phyloP scores from a whole-genome alignment of 179 eudicot species.

The Beta lomatogona region DNA sequence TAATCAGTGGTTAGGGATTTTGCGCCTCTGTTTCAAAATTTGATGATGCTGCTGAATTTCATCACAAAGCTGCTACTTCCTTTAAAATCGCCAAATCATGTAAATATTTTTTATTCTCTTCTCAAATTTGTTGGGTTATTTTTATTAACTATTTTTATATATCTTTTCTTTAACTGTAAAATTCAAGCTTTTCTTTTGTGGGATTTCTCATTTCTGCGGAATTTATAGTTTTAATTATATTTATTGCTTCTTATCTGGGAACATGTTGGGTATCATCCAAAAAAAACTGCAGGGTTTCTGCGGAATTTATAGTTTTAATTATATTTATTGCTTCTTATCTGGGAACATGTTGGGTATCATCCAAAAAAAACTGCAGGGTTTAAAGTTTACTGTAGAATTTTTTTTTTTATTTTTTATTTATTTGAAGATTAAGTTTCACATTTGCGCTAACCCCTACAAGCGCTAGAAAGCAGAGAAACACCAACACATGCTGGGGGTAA shows the following conservation, averaged over 20 bases:
- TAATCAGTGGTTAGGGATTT: slow-evolving; percentile 23
- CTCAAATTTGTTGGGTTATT: not conserved
- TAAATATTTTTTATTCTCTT: slow-evolving; percentile 16
- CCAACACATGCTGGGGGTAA: no score
- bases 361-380: not conserved
- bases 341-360: slow-evolving; percentile 2
- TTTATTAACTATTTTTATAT: not conserved
- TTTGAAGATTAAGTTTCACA: no score
- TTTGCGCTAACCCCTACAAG: no score
- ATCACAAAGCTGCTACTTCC: slow-evolving; percentile 39
- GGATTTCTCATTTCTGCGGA: not conserved
- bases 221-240: not conserved
- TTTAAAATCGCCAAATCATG: slow-evolving; percentile 50
- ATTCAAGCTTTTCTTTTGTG: no score
- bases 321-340: not conserved
- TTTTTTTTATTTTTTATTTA: no score
- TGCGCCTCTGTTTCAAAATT: slow-evolving; percentile 29
- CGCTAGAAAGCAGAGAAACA: no score
- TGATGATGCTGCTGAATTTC: slow-evolving; percentile 41
- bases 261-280: rapidly evolving
- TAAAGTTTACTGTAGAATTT: not conserved
- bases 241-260: no score
- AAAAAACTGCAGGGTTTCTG: rapidly evolving
- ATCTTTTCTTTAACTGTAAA: not conserved
- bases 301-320: no score